Evolutionary conservation across 441 rosid genomes (phyloP), one percentile per base, ranked within the genome.

Genomic region (Bocquillonia castaneifolia): DNA sequence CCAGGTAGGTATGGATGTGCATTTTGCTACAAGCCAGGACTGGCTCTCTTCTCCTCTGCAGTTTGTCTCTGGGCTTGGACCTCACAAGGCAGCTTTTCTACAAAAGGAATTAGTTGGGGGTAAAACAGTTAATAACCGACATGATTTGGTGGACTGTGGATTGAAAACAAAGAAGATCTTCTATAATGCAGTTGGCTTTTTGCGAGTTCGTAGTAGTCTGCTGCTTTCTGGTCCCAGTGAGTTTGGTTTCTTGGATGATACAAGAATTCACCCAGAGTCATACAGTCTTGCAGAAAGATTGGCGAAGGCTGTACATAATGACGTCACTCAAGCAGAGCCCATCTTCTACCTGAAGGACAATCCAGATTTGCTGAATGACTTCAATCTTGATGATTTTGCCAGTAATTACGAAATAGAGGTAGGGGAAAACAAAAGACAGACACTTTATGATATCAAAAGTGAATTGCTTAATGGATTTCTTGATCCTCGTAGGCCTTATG

Each of bases 251-350:
- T 76, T 91, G 78, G 97, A 91, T 82, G 91, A 86, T 73, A 91
- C 96, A 48, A 77, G 97, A 75, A 88, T 91, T 72, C 96, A 91
- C 78, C 97, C 97, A 0, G 96, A 91, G 78, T 89, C 92, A 52
- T 91, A 86, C 72, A 62, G 79, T 67, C 86, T 87, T 77, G 96
- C 93, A 0, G 86, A 84, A 55, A 92, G 84, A 67, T 78, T 91
- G 79, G 92, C 89, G 3, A 86, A 81, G 67, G 90, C 80, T 78
- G 83, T 87, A 15, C 84, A 82, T 73, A 85, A 87, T 48, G 93
- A 89, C 53, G 96, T 79, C 74, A 88, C 86, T 20, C 66, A 79
- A 77, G 91, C 82, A 83, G 87, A 87, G 83, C 93, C 96, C 22
- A 81, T 91, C 69, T 87, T 86, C 71, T 88, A 86, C 64, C 84